phyloP scores from a whole-genome alignment of 2,329 filamentous ascomycete species.

The Pseudogymnoascus sp. region DNA sequence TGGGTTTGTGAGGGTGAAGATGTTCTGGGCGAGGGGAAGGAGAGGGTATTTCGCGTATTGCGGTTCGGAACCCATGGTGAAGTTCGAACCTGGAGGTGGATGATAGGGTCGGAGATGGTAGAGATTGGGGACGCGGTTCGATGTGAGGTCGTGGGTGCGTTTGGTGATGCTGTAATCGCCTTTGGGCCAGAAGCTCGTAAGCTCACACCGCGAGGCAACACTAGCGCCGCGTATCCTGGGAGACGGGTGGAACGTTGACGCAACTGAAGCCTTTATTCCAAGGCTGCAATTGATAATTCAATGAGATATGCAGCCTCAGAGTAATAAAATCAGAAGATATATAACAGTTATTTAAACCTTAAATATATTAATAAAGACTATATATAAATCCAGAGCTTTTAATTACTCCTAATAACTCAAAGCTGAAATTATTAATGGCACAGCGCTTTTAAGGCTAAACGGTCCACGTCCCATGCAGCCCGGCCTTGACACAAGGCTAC shows the following conservation, averaged over 20 bases:
- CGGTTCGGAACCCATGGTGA: conserved; percentile 68
- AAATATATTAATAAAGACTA: not conserved
- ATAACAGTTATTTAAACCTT: not conserved
- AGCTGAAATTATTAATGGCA: not conserved
- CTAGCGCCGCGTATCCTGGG: conserved; percentile 8
- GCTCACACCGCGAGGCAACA: conserved; percentile 7
- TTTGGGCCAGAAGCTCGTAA: conserved; percentile 5
- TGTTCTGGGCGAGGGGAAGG: conserved; percentile 73
- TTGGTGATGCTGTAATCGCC: conserved; percentile 3
- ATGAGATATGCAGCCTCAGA: not conserved
- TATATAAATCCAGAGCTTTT: not conserved
- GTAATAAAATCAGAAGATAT: not conserved
- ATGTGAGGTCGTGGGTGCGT: not conserved
- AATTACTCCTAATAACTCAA: not conserved
- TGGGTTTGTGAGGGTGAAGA: conserved; percentile 79
- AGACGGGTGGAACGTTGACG: not conserved
- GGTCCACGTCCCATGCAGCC: not conserved
- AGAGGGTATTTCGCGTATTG: conserved; percentile 81
- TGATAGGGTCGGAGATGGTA: conserved; percentile 5
- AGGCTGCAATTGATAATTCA: not conserved
- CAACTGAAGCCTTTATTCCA: not conserved
- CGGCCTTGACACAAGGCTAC: not conserved
- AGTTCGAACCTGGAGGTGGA: conserved; percentile 14
- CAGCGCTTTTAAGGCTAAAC: not conserved
- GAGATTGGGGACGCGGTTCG: not conserved